Evolutionary conservation across 352 stramenopile genomes (phyloP).

Genomic region (Thraustotheca clavata): DNA sequence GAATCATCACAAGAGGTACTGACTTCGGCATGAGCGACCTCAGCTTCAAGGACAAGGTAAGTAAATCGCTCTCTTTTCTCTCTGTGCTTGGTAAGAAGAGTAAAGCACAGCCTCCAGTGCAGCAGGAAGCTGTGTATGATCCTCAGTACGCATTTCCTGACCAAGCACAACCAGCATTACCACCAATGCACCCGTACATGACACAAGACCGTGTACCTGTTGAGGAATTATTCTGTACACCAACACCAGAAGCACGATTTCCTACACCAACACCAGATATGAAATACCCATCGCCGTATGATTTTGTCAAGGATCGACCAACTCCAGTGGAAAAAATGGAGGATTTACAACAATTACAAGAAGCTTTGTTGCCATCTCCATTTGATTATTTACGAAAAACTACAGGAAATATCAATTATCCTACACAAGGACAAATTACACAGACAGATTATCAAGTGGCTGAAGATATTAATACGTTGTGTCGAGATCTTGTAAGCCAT

Average conservation of each 20-base stretch:
- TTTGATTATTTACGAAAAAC: conserved; percentile 19
- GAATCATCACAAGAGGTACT: background rate
- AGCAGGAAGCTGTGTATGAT: background rate
- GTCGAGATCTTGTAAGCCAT: conserved; percentile 18
- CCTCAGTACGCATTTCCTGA: background rate
- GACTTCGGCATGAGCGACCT: conserved; percentile 20
- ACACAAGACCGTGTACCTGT: background rate
- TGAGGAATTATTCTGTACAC: conserved; percentile 28
- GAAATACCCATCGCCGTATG: conserved; percentile 65
- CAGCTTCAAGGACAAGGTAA: conserved; percentile 22
- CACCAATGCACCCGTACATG: conserved; percentile 21
- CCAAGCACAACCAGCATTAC: background rate
- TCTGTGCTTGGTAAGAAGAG: conserved; percentile 21
- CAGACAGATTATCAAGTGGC: conserved; percentile 17
- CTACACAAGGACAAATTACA: background rate
- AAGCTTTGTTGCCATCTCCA: conserved; percentile 62
- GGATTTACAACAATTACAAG: conserved; percentile 61
- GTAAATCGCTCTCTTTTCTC: conserved; percentile 18
- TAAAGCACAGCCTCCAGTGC: background rate
- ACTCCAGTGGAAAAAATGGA: conserved; percentile 63
- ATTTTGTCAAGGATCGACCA: conserved; percentile 68
- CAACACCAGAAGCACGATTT: conserved; percentile 41
- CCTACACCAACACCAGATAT: conserved; percentile 66
- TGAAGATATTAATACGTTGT: conserved; percentile 20
- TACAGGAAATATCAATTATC: background rate